Evolutionary conservation across 768 basidiomycete genomes (phyloP).

Genomic region (Inosperma sp.): DNA sequence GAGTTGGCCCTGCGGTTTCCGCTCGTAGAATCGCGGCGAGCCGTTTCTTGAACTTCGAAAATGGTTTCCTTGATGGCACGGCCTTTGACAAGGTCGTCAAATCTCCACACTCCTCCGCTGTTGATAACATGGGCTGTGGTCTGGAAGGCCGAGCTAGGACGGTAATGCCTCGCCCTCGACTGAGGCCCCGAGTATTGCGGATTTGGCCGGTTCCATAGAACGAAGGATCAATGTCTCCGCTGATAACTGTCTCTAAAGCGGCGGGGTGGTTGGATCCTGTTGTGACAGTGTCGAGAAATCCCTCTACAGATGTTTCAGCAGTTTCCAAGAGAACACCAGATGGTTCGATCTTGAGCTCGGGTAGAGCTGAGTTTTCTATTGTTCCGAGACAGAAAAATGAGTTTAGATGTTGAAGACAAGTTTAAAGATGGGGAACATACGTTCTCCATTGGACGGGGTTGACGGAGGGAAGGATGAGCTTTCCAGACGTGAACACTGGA

Average conservation of each 20-base stretch:
- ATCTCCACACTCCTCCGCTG: not conserved
- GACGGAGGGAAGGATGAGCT: too few species aligned
- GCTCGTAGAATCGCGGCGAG: not conserved
- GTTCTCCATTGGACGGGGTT: too few species aligned
- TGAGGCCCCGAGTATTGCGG: not conserved
- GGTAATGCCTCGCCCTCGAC: not conserved
- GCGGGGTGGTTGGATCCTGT: conserved; percentile 3
- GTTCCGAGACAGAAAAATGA: not conserved
- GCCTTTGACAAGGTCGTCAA: not conserved
- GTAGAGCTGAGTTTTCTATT: not conserved
- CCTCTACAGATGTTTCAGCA: too few species aligned
- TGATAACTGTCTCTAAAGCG: not conserved
- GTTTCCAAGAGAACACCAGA: not conserved
- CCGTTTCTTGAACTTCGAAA: not conserved
- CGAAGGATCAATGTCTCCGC: not conserved
- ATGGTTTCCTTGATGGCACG: too few species aligned
- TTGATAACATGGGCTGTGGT: not conserved
- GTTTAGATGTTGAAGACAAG: too few species aligned
- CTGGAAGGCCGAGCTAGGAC: not conserved
- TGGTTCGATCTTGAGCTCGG: not conserved
- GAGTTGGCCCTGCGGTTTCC: not conserved
- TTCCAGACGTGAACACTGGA: too few species aligned
- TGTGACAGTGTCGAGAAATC: not conserved
- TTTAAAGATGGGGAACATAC: not conserved
- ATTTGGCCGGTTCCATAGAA: not conserved